Evolutionary conservation across 768 basidiomycete species (phyloP).

Genomic region (Galerina marginata): DNA sequence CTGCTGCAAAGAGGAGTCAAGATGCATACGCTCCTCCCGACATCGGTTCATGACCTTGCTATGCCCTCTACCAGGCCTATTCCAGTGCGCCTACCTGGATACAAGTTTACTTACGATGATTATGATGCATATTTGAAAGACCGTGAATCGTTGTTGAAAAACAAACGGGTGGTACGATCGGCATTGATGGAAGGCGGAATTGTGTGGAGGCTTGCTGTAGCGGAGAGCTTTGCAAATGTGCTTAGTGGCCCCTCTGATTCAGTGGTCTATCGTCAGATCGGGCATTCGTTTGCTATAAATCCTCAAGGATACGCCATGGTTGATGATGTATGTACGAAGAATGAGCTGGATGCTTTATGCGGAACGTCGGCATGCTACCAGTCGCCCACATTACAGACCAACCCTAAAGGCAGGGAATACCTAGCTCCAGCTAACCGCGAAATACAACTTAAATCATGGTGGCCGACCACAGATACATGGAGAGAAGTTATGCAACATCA

Average conservation of each 20-base stretch:
- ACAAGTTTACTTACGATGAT: constrained; percentile 1
- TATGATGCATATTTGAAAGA: background rate
- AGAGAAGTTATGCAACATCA: background rate
- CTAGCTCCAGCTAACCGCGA: background rate
- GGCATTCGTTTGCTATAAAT: background rate
- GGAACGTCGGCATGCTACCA: background rate
- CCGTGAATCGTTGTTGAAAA: background rate
- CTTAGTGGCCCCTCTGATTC: background rate
- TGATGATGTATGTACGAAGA: background rate
- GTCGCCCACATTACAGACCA: background rate
- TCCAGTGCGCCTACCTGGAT: background rate
- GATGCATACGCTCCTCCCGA: background rate
- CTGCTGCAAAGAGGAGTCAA: background rate
- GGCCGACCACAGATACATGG: constrained; percentile 2
- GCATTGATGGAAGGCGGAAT: constrained; percentile 11
- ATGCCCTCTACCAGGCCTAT: background rate
- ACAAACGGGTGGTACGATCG: constrained; percentile 4
- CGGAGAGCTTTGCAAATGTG: background rate
- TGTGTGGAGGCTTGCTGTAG: constrained; percentile 7
- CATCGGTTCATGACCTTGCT: background rate
- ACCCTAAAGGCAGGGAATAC: too few species aligned
- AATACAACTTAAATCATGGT: background rate
- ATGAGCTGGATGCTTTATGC: background rate
- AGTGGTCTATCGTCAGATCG: background rate
- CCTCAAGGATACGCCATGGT: background rate